phyloP scores from a whole-genome alignment of 176 grass and related monocot genomes.

The Neostapfia colusana region DNA sequence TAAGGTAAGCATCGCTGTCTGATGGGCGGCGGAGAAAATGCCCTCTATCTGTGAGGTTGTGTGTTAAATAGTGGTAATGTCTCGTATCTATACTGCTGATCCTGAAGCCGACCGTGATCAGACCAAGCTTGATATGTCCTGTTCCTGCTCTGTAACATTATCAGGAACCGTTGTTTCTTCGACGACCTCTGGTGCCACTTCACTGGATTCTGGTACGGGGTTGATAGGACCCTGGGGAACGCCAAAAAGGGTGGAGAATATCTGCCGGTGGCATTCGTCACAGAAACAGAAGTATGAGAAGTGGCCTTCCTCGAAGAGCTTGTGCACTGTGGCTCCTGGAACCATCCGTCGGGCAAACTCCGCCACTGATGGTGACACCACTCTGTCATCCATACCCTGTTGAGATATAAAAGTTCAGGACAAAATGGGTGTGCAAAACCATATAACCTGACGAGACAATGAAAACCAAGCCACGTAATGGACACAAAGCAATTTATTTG shows the following conservation, averaged over 20 bases:
- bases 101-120: constrained; percentile 33
- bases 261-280: constrained; percentile 88
- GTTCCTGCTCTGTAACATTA: constrained; percentile 50
- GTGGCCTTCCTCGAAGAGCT: constrained; percentile 74
- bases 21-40: constrained; percentile 14
- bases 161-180: constrained; percentile 43
- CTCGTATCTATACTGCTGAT: constrained; percentile 51
- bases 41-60: constrained; percentile 34
- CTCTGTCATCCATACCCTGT: constrained; percentile 88
- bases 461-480: not conserved
- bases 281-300: constrained; percentile 98
- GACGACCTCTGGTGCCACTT: constrained; percentile 19
- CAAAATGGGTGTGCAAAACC: not conserved
- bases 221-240: constrained; percentile 70
- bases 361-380: constrained; percentile 71
- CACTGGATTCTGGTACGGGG: constrained; percentile 17
- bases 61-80: constrained; percentile 37
- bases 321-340: constrained; percentile 85
- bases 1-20: not conserved
- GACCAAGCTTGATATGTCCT: constrained; percentile 34
- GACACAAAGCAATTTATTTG: constrained; percentile 2
- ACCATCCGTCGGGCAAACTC: constrained; percentile 70
- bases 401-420: constrained; percentile 8
- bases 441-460: not conserved
- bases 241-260: constrained; percentile 91